Base-by-base conservation (phyloP, 2,329 filamentous ascomycete species). In the Tympanopsis confertula region DNA sequence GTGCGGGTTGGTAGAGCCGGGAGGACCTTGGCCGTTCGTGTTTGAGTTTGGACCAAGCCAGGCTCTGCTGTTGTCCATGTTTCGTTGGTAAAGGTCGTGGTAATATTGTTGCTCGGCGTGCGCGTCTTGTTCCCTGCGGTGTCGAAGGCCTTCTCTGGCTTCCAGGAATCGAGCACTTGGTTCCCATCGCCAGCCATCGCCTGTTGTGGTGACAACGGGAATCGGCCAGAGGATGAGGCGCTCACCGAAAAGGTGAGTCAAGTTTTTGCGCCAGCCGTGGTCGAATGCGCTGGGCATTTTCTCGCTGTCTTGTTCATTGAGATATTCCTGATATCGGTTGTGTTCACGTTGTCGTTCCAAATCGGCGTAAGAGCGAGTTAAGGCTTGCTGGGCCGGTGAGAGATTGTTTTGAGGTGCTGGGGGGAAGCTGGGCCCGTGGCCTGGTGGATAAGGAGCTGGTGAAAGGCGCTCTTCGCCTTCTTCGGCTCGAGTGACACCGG, bases 161-260 rank as follows among this genome's bases (percentile, higher is more conserved):
- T 79, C 76, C 3, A 84, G 44, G 83, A 91, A 98, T 46, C 74
- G 76, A 1, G 74, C 69, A 51, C 78, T 93, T 1, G 88, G 74
- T 50, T 95, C 87, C 91, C 91, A 98, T 33, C 69, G 71, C 89
- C 89, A 98, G 17, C 91, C 91, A 55, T 98, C 86, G 22, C 89
- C 89, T 0, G 77, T 84, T 2, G 87, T 94, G 51, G 83, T 96
- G 56, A 74, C 77, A 35, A 96, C 63, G 0, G 91, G 91, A 2
- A 96, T 43, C 19, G 69, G 62, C 89, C 91, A 96, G 5, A 91
- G 65, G 19, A 74, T 58, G 1, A 78, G 78, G 1, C 65, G 74
- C 1, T 75, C 73, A 0, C 91, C 91, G 46, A 98, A 86, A 2
- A 98, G 70, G 54, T 94, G 85, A 1, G 62, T 53, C 4, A 96